Conservation (phyloP, 75 land plant species). For the Selaginella tamariscina region DNA sequence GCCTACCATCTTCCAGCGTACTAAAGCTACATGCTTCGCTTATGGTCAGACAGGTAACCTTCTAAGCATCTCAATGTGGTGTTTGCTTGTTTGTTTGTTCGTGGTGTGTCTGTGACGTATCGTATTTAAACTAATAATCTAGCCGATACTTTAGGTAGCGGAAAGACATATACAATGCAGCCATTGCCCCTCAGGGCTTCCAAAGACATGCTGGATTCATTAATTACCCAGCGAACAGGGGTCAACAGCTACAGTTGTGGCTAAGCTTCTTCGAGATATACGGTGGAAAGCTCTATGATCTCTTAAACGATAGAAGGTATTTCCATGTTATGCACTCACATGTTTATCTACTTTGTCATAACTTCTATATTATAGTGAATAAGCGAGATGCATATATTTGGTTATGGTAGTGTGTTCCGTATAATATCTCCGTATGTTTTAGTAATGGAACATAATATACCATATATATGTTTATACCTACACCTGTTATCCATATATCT, state of each 20-base stretch:
- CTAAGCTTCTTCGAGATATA: conserved; percentile 98
- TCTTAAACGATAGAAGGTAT: conserved; percentile 90
- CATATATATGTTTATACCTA: too few species aligned
- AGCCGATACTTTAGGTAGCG: conserved; percentile 50
- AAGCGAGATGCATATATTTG: too few species aligned
- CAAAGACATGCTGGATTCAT: conserved; percentile 68
- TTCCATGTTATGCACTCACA: conserved; percentile 19
- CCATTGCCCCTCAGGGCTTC: conserved; percentile 86
- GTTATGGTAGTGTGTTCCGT: too few species aligned
- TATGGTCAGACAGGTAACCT: conserved; percentile 89
- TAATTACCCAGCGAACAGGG: conserved; percentile 60
- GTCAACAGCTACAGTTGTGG: conserved; percentile 73
- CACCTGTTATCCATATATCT: too few species aligned
- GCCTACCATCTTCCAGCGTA: conserved; percentile 80
- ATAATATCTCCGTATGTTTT: too few species aligned
- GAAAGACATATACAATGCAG: conserved; percentile 96
- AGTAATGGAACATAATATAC: too few species aligned
- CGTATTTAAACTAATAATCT: too few species aligned
- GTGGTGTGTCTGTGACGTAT: too few species aligned
- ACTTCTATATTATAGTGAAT: too few species aligned
- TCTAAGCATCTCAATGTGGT: too few species aligned
- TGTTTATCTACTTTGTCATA: not conserved
- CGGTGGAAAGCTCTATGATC: conserved; percentile 96
- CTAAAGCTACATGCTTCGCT: conserved; percentile 99
- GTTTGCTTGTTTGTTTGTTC: too few species aligned